Percentiles rank a stretch among this genome's conserved stretches.
Evolutionary conservation across 371 early-diverging fungal genomes (phyloP).

Genomic region (Dentiscutata heterogama): DNA sequence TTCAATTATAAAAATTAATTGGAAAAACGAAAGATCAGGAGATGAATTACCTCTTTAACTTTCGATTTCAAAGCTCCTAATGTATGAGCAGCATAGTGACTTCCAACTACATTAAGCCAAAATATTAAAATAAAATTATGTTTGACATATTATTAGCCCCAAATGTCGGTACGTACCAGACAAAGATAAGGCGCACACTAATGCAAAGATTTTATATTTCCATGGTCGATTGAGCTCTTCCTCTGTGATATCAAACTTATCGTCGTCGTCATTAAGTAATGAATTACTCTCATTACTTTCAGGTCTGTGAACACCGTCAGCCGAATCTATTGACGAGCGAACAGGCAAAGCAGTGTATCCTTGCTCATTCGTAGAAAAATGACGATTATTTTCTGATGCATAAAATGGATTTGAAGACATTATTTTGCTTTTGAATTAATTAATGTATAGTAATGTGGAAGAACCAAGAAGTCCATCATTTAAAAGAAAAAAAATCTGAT

Average conservation of each 20-base stretch:
- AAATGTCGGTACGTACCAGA: conserved; percentile 59
- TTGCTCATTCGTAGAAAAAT: background rate
- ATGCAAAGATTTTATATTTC: conserved; percentile 70
- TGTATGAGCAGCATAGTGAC: conserved; percentile 81
- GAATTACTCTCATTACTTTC: background rate
- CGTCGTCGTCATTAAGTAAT: background rate
- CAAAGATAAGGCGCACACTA: conserved; percentile 69
- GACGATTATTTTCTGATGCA: background rate
- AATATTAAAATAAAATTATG: background rate
- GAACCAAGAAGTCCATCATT: too few species aligned
- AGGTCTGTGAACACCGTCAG: background rate
- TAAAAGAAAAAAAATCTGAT: too few species aligned
- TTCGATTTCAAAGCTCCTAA: conserved; percentile 75
- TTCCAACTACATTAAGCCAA: conserved; percentile 63
- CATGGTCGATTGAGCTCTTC: conserved; percentile 52
- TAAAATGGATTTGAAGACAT: background rate
- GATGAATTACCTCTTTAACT: conserved; percentile 55
- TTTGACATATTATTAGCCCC: background rate
- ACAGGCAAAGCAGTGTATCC: background rate
- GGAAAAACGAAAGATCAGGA: background rate
- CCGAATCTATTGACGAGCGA: background rate
- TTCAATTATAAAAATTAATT: background rate
- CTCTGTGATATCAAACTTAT: background rate
- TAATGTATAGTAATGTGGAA: too few species aligned
- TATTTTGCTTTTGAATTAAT: background rate